Base-by-base conservation (phyloP, 331 rosid genomes). In the Malus hybrid region DNA sequence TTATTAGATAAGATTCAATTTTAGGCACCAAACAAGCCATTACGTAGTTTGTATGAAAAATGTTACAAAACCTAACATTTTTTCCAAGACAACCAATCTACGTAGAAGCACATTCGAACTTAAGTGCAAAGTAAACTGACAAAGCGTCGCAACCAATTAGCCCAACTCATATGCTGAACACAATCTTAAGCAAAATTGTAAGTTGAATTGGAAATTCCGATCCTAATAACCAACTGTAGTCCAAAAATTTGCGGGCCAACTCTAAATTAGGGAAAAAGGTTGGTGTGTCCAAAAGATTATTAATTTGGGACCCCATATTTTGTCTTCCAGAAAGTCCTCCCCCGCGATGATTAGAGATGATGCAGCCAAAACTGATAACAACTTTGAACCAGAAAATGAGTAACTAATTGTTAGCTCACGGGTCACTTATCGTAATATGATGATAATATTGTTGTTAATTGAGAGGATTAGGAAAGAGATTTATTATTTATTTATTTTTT, bases 371-470 rank as follows among this genome's bases (percentile, higher is more conserved):
- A 62, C 39, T 67, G 81, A 82, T 34, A 28, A 81, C 66, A 79
- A 78, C 81, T 74, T 76, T 65, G 57, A 75, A 78, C 83, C 86
- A 69, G 65, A 83, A 2, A 67, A 19, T 31, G 70, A 71, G 69
- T n/a, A 27, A 57, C 55, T 73, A 62, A 78, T 61, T 78, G 87
- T 83, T 86, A 34, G 93, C 73, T 91, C 85, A 79, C 73, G 78
- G 84, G 93, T 89, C 91, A 72, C 79, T 80, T 77, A 70, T 59
- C 34, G 65, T 19, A 46, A 27, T 60, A 77, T 66, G 63, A 89
- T 81, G 28, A 36, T 83, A 48, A 36, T 42, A 61, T 19, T 82
- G 79, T 74, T 73, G 80, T 80, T 84, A 74, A 76, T 69, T 70
- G 33, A 44, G 73, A 63, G 42, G 85, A 74, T 32, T 73, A 52